Conservation (phyloP, 2,329 filamentous ascomycete genomes). For the Grosmannia clavigera region DNA sequence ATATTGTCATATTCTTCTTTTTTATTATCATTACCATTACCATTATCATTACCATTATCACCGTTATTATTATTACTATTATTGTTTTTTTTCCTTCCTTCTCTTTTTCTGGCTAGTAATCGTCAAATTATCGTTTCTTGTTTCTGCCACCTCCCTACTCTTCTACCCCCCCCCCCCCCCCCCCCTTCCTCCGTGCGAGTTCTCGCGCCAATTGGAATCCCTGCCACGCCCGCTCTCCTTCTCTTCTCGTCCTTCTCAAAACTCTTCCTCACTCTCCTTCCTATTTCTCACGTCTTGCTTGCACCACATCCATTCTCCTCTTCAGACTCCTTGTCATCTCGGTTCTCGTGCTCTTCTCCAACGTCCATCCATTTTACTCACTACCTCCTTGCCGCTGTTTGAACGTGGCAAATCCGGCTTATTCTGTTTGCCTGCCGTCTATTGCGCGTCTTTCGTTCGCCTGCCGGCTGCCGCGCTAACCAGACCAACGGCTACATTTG, state of each 20-base stretch:
- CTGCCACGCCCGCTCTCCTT: neutral
- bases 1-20: neutral
- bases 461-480: neutral
- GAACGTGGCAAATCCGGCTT: neutral
- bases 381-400: neutral
- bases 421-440: neutral
- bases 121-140: neutral
- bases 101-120: neutral
- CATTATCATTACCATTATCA: neutral
- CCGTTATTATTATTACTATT: neutral
- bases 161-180: neutral
- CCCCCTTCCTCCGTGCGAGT: no score
- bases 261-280: neutral
- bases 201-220: slow-evolving; percentile 1
- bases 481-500: neutral
- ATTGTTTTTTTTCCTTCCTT: neutral
- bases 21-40: neutral
- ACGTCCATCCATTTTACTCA: neutral
- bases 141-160: neutral
- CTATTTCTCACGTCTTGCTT: neutral
- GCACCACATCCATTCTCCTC: neutral
- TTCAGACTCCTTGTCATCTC: neutral
- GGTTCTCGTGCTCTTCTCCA: neutral
- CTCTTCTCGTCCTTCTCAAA: neutral
- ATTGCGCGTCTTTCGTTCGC: neutral